Base-by-base conservation (phyloP, 495 filamentous ascomycete genomes). In the Penicillium lividum region DNA sequence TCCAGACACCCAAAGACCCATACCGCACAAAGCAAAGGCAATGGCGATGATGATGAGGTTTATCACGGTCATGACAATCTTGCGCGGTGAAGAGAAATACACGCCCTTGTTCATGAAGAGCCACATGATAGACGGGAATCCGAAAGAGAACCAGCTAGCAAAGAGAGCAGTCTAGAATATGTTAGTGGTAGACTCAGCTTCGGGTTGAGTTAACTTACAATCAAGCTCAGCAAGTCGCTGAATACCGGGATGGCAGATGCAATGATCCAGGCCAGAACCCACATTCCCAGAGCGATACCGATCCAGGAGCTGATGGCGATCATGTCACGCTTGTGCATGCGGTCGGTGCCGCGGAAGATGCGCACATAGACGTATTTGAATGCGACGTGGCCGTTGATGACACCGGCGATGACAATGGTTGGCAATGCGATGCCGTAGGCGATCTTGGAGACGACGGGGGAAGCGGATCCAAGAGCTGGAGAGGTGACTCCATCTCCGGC, bases 381-480 rank as follows among this genome's bases (percentile, higher is more conserved):
- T 16, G 81, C 80, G 34, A 83, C 76, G 56, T 84, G 80, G 69
- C 84, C 89, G 70, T 90, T 87, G 68, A 93, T 88, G 36, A 93
- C 89, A 53, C 87, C 78, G 2, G 77, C 72, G 22, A 81, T 74
- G 46, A 81, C 66, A 27, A 89, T 82, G 9, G 89, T 91, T 0
- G 91, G 91, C 4, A 90, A 69, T 3, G 90, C 90, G 57, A 95
- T 77, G 16, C 90, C 91, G 64, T 89, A 96, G 3, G 89, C 88
- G 30, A 78, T 59, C 70, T 91, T 92, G 52, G 85, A 80, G 2
- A 94, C 68, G 0, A 84, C 31, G 0, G 75, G 73, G 11, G 84
- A 80, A 8, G 89, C 86, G 0, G 88, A 88, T 9, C 88, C 82
- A 5, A 95, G 78, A 3, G 90, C 90, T 3, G 91, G 91, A 0